Conservation (phyloP, 306 rosid species). For the Vicia villosa region DNA sequence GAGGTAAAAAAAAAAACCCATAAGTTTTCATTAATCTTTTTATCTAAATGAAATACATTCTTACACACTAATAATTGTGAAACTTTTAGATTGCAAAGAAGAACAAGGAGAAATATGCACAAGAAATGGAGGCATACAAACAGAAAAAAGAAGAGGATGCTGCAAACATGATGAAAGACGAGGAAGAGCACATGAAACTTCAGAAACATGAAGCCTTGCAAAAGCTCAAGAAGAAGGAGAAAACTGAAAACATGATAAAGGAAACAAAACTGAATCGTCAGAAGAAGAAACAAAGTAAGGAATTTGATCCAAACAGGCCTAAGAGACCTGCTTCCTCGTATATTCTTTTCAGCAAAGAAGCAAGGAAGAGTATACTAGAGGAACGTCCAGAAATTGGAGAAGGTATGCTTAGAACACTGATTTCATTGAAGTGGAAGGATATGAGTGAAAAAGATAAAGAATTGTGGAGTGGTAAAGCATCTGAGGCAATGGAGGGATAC, state of each 20-base stretch:
- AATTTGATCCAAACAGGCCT: constrained; percentile 82
- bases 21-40: neutral
- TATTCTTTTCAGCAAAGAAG: constrained; percentile 76
- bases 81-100: constrained; percentile 67
- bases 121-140: constrained; percentile 79
- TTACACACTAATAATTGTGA: neutral
- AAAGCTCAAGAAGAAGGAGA: constrained; percentile 88
- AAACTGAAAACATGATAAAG: constrained; percentile 79
- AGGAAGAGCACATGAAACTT: constrained; percentile 75
- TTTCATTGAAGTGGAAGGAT: constrained; percentile 95
- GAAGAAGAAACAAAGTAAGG: constrained; percentile 71
- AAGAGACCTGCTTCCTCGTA: constrained; percentile 85
- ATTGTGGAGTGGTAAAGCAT: constrained; percentile 71
- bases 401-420: constrained; percentile 58
- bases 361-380: constrained; percentile 65
- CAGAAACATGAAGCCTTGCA: constrained; percentile 87
- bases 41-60: neutral
- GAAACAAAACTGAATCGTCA: constrained; percentile 65
- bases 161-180: constrained; percentile 64
- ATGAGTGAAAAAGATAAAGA: constrained; percentile 69
- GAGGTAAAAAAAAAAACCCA: constrained; percentile 48
- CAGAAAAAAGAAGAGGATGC: constrained; percentile 78
- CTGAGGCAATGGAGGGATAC: constrained; percentile 80
- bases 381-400: constrained; percentile 56
- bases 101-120: constrained; percentile 70